Base-by-base conservation (phyloP, 139 green algal species). In the Mesotaenium endlicherianum region DNA sequence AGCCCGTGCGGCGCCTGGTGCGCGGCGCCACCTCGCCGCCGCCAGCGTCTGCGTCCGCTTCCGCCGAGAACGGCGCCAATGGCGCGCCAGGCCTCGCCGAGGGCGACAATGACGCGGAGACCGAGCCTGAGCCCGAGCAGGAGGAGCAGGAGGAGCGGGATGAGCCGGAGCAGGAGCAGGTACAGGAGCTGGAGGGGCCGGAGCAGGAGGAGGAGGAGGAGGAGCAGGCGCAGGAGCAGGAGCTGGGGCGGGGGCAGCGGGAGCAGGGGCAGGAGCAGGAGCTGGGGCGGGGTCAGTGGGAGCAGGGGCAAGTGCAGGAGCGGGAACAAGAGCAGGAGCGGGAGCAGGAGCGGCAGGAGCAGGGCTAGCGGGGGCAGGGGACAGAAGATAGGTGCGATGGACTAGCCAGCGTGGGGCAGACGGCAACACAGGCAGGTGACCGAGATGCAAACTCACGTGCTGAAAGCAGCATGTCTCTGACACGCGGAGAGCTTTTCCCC, bases 1-100 rank as follows among this genome's bases (percentile, higher is more conserved):
- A 84, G 64, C 77, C 77, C 8, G 64, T 84, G 42, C 5, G 67
- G 38, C 3, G 64, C n/a, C n/a, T 84, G 77, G 67, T 84, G 14
- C 47, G 36, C 30, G 70, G 30, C 11, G 42, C 30, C 8, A 3
- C 41, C 8, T 31, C 70, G 36, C 70, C 70, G 3, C 70, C 60
- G 11, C 36, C 41, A 11, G 60, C 41, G 6, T 47, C 41, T 72
- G 60, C 8, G 11, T 20, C 50, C 20, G 50, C 26, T 26, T 26
- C 50, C 26, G 60, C 8, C 8, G 60, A 72, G 5, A 38, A 72
- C 8, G 60, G 43, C 5, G 60, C 6, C 60, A 14, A 47, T 5
- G 60, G 43, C 6, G 60, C 41, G 41, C 36, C 36, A 14, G 60
- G 43, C 41, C 36, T 47, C 8, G 60, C 50, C 20, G 20, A 72